Base-by-base conservation (phyloP, 1,139 yeast species). In the Sugiyamaella japonica region DNA sequence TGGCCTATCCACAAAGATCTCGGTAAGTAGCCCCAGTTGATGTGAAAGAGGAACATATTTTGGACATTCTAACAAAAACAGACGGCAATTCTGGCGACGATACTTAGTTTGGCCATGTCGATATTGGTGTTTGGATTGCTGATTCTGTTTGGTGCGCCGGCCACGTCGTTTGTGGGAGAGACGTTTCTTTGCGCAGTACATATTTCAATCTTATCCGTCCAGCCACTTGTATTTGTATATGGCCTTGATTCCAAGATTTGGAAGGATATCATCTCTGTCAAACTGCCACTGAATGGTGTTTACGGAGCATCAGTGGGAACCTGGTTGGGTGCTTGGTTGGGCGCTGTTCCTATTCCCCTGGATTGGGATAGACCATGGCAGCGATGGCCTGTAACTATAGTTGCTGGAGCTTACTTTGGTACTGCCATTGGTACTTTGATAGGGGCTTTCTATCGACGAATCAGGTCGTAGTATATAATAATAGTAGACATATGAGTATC, bases 361-460 rank as follows among this genome's bases (percentile, higher is more conserved):
- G 99, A 93, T 70, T 93, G 99, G 99, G 99, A 93, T 69, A 78
- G 98, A 62, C 90, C 87, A 29, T 93, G 99, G 99, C 99, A 93
- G 71, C 80, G 77, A 56, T 93, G 97, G 96, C 99, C 99, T n/a
- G 81, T 89, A 56, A 91, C 98, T 1, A 78, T 91, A 50, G 74
- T 91, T 25, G 76, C 81, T n/a, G 98, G 98, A 1, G 85, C 83
- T 0, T 89, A 89, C 65, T 29, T 76, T 0, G 98, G 97, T 15
- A 80, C 84, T 1, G 76, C 83, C 28, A 62, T 80, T 3, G 97
- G 96, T 7, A 64, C 71, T 4, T 40, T 67, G 5, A 56, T 65
- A 10, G 75, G 73, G 1, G 66, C 62, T 12, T 23, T 44, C 13
- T 44, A 44, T 23, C 48, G 48, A 34, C 48, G 23, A 34, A 28